Evolutionary conservation across 768 basidiomycete species (phyloP).

Genomic region (Auricularia heimuer): DNA sequence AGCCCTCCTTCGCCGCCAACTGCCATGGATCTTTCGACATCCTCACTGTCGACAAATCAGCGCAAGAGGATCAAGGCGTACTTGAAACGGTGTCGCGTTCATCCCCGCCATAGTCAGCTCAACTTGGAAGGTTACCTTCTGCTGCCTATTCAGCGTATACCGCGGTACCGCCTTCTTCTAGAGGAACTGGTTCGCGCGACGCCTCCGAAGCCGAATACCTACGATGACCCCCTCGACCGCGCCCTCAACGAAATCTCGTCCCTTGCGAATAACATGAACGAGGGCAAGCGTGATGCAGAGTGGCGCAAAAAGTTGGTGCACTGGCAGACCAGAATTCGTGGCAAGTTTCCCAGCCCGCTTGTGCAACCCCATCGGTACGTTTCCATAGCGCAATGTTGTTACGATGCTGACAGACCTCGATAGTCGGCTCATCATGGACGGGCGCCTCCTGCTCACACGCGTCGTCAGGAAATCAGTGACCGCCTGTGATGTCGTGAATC

Average conservation of each 20-base stretch:
- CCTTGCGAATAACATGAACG: slow-evolving; percentile 93
- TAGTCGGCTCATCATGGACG: slow-evolving; percentile 91
- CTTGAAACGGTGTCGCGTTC: slow-evolving; percentile 80
- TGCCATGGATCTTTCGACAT: slow-evolving; percentile 3
- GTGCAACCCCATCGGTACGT: slow-evolving; percentile 92
- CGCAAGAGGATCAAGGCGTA: slow-evolving; percentile 82
- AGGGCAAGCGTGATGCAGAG: slow-evolving; percentile 93
- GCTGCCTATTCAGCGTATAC: slow-evolving; percentile 92
- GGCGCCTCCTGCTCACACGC: slow-evolving; percentile 72
- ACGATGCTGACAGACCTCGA: too few relatives aligned
- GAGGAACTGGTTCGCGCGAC: slow-evolving; percentile 81
- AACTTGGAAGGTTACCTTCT: slow-evolving; percentile 90
- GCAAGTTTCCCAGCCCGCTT: slow-evolving; percentile 91
- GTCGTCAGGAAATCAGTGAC: slow-evolving; percentile 80
- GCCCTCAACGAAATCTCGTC: slow-evolving; percentile 82
- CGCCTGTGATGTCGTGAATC: slow-evolving; percentile 69
- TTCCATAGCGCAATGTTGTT: background rate
- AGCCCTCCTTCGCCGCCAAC: slow-evolving; percentile 1
- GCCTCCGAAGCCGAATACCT: slow-evolving; percentile 64
- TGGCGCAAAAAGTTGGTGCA: slow-evolving; percentile 82
- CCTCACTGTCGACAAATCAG: slow-evolving; percentile 59
- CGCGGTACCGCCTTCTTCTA: slow-evolving; percentile 87
- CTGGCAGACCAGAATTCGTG: slow-evolving; percentile 83
- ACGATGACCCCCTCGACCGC: slow-evolving; percentile 75
- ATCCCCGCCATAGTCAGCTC: slow-evolving; percentile 86